Conservation (phyloP, 805 yeast genomes). For the Peterozyma toletana region DNA sequence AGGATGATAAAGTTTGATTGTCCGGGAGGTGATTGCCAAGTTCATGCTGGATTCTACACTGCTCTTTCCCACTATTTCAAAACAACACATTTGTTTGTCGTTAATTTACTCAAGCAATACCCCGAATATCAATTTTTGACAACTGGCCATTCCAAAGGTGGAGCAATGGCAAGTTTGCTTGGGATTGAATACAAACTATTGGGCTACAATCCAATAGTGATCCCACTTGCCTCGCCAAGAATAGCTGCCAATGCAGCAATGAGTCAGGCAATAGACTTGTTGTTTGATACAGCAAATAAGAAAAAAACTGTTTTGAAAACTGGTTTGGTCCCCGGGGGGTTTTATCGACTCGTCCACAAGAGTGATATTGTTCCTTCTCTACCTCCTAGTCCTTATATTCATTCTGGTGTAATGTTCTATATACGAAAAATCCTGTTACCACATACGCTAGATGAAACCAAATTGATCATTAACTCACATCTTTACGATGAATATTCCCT, state of each 20-base stretch:
- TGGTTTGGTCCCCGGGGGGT: neutral
- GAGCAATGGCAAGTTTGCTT: constrained; percentile 55
- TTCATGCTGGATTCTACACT: constrained; percentile 58
- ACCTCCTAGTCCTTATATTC: constrained; percentile 42
- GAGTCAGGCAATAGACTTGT: constrained; percentile 41
- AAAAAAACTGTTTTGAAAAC: constrained; percentile 12
- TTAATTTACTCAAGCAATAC: constrained; percentile 23
- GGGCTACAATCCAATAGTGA: constrained; percentile 47
- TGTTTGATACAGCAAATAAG: constrained; percentile 33
- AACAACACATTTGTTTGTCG: constrained; percentile 22
- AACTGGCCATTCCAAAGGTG: constrained; percentile 76
- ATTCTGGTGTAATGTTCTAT: constrained; percentile 45
- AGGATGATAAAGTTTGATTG: neutral
- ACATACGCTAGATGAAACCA: constrained; percentile 16
- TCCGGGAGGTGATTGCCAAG: constrained; percentile 11
- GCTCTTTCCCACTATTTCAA: constrained; percentile 15
- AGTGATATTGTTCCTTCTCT: constrained; percentile 52
- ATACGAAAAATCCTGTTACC: constrained; percentile 32
- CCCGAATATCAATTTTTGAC: constrained; percentile 45
- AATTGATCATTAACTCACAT: too few relatives aligned
- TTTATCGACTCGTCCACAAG: constrained; percentile 41
- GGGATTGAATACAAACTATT: constrained; percentile 53
- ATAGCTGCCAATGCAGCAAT: constrained; percentile 45
- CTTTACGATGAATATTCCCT: too few relatives aligned
- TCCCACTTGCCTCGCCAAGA: constrained; percentile 60